Evolutionary conservation across 1,284 basidiomycete species (phyloP).

Genomic region (Ganoderma boninense): DNA sequence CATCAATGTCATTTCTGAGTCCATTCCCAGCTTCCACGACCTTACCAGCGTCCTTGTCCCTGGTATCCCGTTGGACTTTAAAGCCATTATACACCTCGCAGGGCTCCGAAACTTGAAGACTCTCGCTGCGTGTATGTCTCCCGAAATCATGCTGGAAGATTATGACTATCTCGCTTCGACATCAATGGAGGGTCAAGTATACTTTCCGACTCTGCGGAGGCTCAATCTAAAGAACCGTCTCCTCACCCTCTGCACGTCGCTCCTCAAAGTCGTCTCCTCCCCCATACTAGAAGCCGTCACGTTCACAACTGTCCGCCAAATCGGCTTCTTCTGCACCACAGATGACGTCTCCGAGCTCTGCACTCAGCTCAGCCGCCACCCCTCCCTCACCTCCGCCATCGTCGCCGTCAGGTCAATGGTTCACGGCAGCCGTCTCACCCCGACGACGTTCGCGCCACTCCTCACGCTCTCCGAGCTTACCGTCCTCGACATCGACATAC

Average conservation of each 20-base stretch:
- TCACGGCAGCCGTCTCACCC: neutral
- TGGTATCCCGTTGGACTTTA: neutral
- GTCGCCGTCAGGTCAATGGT: neutral
- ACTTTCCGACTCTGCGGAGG: neutral
- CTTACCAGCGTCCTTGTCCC: neutral
- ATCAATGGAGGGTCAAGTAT: neutral
- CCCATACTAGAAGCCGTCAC: neutral
- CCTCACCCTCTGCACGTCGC: neutral
- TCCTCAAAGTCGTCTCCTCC: neutral
- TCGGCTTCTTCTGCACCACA: neutral
- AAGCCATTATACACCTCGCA: neutral
- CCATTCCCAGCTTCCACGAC: neutral
- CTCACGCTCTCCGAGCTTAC: neutral
- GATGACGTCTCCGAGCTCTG: neutral
- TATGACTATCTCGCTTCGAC: neutral
- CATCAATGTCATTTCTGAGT: neutral
- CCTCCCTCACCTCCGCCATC: conserved; percentile 51
- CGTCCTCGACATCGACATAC: neutral
- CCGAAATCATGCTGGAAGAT: neutral
- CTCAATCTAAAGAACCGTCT: neutral
- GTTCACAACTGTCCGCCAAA: neutral
- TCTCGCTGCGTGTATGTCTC: neutral
- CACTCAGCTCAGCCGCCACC: conserved; percentile 34
- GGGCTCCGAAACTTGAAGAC: neutral
- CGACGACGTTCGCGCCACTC: neutral